These are phyloP conservation scores for Catharanthus roseus DNA, from an alignment of 257 asterid genomes.

Conservation along the genomic window DNA sequence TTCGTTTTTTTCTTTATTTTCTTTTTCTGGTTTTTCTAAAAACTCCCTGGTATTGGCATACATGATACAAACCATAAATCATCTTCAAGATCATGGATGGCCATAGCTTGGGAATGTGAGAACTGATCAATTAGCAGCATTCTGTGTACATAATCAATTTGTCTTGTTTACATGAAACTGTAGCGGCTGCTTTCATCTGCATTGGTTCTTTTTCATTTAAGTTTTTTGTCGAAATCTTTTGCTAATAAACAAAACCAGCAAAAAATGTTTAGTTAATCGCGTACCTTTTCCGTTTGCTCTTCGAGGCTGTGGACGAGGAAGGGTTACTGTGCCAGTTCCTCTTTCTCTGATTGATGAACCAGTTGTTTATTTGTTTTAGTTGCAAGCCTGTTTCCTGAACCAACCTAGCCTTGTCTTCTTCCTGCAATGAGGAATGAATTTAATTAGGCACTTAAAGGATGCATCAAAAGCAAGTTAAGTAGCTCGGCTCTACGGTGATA, in stretches of 20 bases:
- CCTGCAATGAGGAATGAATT: conserved; percentile 24
- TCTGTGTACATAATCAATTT: background rate
- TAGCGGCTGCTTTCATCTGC: conserved; percentile 6
- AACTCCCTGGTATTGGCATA: conserved; percentile 1
- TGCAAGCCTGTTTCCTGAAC: conserved; percentile 70
- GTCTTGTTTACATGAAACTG: background rate
- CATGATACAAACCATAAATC: background rate
- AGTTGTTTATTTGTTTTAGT: conserved; percentile 61
- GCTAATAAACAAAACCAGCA: background rate
- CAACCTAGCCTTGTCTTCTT: conserved; percentile 59
- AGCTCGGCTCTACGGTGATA: background rate
- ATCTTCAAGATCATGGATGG: background rate
- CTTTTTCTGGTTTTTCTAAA: too few species aligned
- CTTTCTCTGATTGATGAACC: conserved; percentile 75
- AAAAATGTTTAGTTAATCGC: background rate
- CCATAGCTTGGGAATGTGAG: background rate
- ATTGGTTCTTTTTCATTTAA: background rate
- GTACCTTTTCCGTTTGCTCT: conserved; percentile 67
- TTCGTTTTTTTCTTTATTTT: too few species aligned
- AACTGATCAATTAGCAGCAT: background rate
- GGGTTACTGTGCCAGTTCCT: conserved; percentile 74
- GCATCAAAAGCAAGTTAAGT: background rate
- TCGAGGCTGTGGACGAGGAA: conserved; percentile 43
- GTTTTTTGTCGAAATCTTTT: background rate
- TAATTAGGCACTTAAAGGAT: background rate